These are phyloP conservation scores for Cryphonectria radicalis DNA, from an alignment of 2,329 filamentous ascomycete species.

Conservation along the genomic window DNA sequence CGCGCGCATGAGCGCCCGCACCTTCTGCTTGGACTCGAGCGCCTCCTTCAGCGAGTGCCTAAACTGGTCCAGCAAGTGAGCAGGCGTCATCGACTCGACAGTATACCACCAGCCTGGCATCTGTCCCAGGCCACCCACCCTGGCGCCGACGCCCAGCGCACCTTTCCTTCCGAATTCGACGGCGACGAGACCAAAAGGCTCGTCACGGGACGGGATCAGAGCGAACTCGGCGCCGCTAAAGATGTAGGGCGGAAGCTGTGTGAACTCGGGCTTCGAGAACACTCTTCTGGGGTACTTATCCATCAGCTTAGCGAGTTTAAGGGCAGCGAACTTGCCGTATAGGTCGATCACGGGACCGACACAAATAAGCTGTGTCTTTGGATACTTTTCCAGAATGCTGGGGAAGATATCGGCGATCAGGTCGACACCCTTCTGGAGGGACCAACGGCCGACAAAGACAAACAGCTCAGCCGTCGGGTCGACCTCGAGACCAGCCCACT, in stretches of 20 bases:
- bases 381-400: conserved; percentile 60
- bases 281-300: conserved; percentile 67
- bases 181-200: conserved; percentile 70
- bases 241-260: conserved; percentile 66
- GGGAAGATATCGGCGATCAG: conserved; percentile 70
- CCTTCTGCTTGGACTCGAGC: conserved; percentile 57
- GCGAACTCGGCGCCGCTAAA: conserved; percentile 72
- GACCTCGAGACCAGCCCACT: conserved; percentile 69
- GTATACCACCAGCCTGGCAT: conserved; percentile 76
- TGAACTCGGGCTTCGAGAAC: conserved; percentile 70
- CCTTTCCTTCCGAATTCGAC: conserved; percentile 71
- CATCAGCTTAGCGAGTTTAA: conserved; percentile 67
- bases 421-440: conserved; percentile 71
- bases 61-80: conserved; percentile 66
- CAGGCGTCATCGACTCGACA: conserved; percentile 65
- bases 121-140: conserved; percentile 67
- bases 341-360: conserved; percentile 68
- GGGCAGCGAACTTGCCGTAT: conserved; percentile 67
- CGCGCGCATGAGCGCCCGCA: conserved; percentile 65
- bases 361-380: conserved; percentile 63
- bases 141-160: conserved; percentile 66
- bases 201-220: conserved; percentile 69
- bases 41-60: conserved; percentile 64
- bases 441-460: conserved; percentile 74
- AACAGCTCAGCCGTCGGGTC: conserved; percentile 67